phyloP scores from a whole-genome alignment of 1,139 yeast species.

The Sugiyamaella pinicola region DNA sequence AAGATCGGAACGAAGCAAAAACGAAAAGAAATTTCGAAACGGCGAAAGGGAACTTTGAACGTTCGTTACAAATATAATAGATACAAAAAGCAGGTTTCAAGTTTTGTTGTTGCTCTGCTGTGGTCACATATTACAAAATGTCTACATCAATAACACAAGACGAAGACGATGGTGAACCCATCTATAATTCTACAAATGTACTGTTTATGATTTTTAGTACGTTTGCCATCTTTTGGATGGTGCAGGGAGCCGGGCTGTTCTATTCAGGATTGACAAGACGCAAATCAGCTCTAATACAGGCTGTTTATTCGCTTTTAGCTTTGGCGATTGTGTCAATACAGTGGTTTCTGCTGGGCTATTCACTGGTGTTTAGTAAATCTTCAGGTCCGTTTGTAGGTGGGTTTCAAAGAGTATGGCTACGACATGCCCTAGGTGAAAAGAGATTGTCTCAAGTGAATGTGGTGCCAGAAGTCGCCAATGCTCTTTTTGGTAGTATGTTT shows the following conservation, averaged over 20 bases:
- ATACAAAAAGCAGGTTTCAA: too few species aligned
- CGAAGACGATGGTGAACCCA: conserved; percentile 16
- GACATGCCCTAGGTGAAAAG: conserved; percentile 17
- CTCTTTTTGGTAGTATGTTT: conserved; percentile 55
- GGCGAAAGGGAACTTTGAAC: too few species aligned
- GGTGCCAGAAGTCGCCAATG: conserved; percentile 44
- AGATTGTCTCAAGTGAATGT: conserved; percentile 49
- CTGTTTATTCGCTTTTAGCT: conserved; percentile 52
- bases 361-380: conserved; percentile 49
- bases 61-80: too few species aligned
- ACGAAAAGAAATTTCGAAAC: too few species aligned
- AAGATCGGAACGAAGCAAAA: too few species aligned
- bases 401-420: conserved; percentile 13
- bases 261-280: conserved; percentile 63
- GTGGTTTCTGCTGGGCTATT: conserved; percentile 57
- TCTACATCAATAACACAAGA: not conserved
- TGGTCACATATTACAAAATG: not conserved
- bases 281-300: conserved; percentile 57
- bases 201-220: conserved; percentile 30
- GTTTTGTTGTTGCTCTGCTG: too few species aligned
- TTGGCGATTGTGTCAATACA: conserved; percentile 51
- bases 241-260: conserved; percentile 47
- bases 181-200: conserved; percentile 22
- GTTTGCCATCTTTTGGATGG: conserved; percentile 33
- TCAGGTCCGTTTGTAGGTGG: conserved; percentile 53